These are phyloP conservation scores for Rubia balearica DNA, from an alignment of 305 asterid species.

Conservation along the genomic window DNA sequence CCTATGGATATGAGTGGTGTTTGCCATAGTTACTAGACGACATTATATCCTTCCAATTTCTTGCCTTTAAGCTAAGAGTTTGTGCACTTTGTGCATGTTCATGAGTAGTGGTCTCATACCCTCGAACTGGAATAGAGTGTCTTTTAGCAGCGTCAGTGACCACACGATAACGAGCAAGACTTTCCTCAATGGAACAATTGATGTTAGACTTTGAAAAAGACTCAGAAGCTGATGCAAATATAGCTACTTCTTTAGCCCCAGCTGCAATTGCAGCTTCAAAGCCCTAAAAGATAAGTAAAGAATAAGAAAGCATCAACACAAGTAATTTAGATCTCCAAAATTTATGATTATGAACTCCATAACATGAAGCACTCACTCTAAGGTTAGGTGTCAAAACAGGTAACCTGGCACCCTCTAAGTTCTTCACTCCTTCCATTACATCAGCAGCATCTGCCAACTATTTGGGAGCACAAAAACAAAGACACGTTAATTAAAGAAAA, in stretches of 20 bases:
- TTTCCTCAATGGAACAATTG: conserved; percentile 87
- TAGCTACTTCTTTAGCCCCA: conserved; percentile 90
- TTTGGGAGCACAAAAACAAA: conserved; percentile 21
- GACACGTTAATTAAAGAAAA: conserved; percentile 3
- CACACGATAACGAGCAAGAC: conserved; percentile 69
- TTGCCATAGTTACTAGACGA: background rate
- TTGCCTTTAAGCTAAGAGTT: background rate
- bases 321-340: conserved; percentile 12
- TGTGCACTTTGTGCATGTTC: conserved; percentile 3
- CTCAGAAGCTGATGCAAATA: conserved; percentile 97
- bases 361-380: conserved; percentile 34
- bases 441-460: conserved; percentile 94
- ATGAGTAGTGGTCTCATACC: conserved; percentile 36
- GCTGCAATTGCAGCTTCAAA: conserved; percentile 91
- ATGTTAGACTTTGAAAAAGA: conserved; percentile 88
- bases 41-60: background rate
- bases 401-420: conserved; percentile 61
- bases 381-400: conserved; percentile 92
- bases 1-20: background rate
- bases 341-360: background rate
- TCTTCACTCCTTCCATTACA: conserved; percentile 75
- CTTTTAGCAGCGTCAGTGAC: conserved; percentile 76
- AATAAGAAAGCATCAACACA: conserved; percentile 13
- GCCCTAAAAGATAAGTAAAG: conserved; percentile 39
- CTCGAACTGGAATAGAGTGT: conserved; percentile 80